Evolutionary conservation across 352 stramenopile species (phyloP), one percentile per base, ranked within the genome.

Genomic region (Globisporangium middletonii): DNA sequence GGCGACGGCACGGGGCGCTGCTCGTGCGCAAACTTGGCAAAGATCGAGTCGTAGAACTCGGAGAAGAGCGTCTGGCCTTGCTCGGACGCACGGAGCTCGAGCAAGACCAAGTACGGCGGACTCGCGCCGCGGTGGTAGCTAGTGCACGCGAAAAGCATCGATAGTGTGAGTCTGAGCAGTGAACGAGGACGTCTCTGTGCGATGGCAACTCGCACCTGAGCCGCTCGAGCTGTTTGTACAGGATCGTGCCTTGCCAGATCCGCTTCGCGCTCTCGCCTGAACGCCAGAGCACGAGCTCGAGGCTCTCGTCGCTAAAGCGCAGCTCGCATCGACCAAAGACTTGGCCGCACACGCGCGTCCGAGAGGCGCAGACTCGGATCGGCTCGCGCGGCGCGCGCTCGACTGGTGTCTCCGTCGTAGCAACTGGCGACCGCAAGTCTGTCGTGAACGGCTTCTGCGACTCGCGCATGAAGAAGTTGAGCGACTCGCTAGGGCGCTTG

Each of bases 21-120:
- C 48, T 69, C 56, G 44, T 80, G 57, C 12, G 73, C 72, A 11
- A 67, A 61, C 48, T 70, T 65, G 4, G 75, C 77, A 48, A 74
- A 84, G 18, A 88, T 72, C 6, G 68, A 60, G 60, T 90, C 80
- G 51, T 77, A 90, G 51, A 88, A 86, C 28, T 64, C 54, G 0
- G 68, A 64, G 56, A 90, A 83, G 0, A 64, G 47, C 7, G 68
- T 74, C 9, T 67, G 35, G 0, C 62, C 65, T 45, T 58, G 63
- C 23, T 59, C 54, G 0, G 53, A 53, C n/a, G 57, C 46, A 16
- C 69, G 57, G 19, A 90, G 44, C 57, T 87, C 60, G 35, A 90
- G 41, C 49, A 90, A 60, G 28, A 84, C 46, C 62, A 87, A 75
- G 51, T 78, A 88, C 9, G 77, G 80, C 3, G 49, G 42, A n/a